Evolutionary conservation across 23 red algal genomes (phyloP), one percentile per base, ranked within the genome.

Genomic region (Cyanidium caldarium): DNA sequence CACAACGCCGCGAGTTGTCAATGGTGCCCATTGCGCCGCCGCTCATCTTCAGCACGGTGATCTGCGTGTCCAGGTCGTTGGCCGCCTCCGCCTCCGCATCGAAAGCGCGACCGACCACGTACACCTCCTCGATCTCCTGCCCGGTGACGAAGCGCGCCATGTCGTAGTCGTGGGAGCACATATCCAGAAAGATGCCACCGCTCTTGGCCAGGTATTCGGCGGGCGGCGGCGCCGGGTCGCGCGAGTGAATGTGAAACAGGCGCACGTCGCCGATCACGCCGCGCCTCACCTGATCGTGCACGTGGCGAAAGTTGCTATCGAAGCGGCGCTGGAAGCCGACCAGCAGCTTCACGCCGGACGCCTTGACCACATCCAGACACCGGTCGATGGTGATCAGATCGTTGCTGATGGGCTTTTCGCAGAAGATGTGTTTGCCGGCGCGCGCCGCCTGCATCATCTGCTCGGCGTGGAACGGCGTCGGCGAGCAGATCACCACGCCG

Each of bases 401-500:
- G 67, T 98, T 98, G 67, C 76, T 82, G 61, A 98, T 98, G 42
- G 92, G 92, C 75, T 98, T 98, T 38, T 98, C 92, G 42, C 92
- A 98, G 44, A 98, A 98, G 21, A 98, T 98, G 39, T 88, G 79
- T 79, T 98, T 98, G 2, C 92, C 92, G 25, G 92, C 92, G 40
- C 58, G 72, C 1, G 92, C 92, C 20, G 61, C 69, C 35, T 67
- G 37, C n/a, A 86, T 98, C 28, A 98, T 85, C 77, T 98, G 92
- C 26, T 98, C 92, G 5, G 84, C 92, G 46, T 98, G 92, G 66
- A 82, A 98, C 70, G 84, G 85, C 17, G 92, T 98, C 26, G 92
- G 92, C 0, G 84, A 88, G 3, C 84, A 84, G 38, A 98, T 98
- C 15, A 98, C 92, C 20, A 98, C 82, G 37, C 84, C 92, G 1